Evolutionary conservation across 805 yeast species (phyloP).

Genomic region (Naumovozyma castellii): DNA sequence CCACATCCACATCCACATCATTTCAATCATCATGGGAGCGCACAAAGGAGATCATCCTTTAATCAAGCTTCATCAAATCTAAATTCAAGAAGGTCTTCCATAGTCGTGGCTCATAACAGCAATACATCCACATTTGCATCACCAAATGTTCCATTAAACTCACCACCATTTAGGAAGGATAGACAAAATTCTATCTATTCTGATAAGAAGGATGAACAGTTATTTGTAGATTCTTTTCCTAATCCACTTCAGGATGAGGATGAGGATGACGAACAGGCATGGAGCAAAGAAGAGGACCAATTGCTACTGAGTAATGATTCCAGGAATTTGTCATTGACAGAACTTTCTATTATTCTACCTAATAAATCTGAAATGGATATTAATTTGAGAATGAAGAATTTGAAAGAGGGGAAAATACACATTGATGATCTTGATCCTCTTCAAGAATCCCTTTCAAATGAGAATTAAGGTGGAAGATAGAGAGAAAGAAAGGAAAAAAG

Average conservation of each 20-base stretch:
- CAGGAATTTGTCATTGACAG: constrained; percentile 59
- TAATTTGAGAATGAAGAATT: constrained; percentile 34
- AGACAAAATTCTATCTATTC: constrained; percentile 10
- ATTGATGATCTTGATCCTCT: constrained; percentile 12
- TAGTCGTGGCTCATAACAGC: constrained; percentile 13
- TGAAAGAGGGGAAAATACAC: not conserved
- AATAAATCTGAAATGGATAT: constrained; percentile 67
- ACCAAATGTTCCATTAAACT: not conserved
- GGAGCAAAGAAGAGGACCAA: constrained; percentile 66
- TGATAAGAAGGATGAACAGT: not conserved
- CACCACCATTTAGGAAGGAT: constrained; percentile 1
- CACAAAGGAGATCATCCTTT: constrained; percentile 27
- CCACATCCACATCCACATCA: not conserved
- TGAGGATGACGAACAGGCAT: too few species aligned
- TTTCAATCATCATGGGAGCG: not conserved
- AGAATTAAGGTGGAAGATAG: too few species aligned
- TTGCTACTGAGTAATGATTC: constrained; percentile 44
- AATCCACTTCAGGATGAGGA: constrained; percentile 4
- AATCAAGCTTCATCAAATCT: not conserved
- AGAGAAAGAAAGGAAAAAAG: too few species aligned
- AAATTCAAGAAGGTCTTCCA: constrained; percentile 17
- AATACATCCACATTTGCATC: not conserved
- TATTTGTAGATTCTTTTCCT: not conserved
- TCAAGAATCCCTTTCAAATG: constrained; percentile 1
- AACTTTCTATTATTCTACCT: constrained; percentile 62